Evolutionary conservation across 2,329 filamentous ascomycete genomes (phyloP).

Genomic region (Didymella keratinophila): DNA sequence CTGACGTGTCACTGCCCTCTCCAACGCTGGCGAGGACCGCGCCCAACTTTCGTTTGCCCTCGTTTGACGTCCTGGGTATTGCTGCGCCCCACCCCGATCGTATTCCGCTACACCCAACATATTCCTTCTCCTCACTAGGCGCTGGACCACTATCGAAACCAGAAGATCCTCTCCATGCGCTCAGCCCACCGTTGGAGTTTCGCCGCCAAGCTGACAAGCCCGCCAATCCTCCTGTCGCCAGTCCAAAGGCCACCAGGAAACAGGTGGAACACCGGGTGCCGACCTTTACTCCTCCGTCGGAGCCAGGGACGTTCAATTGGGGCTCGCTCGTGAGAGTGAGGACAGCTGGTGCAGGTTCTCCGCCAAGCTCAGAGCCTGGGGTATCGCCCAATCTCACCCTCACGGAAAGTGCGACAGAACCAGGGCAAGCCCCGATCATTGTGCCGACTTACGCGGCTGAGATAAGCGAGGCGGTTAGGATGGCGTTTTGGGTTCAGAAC

Average conservation of each 20-base stretch:
- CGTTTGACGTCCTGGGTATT: constrained; percentile 62
- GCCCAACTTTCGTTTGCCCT: constrained; percentile 59
- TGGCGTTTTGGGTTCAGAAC: constrained; percentile 43
- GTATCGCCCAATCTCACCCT: constrained; percentile 39
- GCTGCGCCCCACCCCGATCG: constrained; percentile 57
- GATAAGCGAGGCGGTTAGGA: constrained; percentile 32
- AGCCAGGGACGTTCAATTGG: constrained; percentile 54
- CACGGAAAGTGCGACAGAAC: constrained; percentile 30
- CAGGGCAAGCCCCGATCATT: constrained; percentile 37
- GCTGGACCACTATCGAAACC: constrained; percentile 50
- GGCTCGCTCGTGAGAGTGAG: constrained; percentile 47
- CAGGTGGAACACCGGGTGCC: constrained; percentile 49
- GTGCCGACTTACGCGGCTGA: constrained; percentile 36
- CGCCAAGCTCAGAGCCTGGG: constrained; percentile 50
- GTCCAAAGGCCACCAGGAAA: constrained; percentile 34
- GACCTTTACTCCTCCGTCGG: constrained; percentile 56
- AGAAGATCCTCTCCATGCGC: constrained; percentile 52
- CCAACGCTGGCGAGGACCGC: constrained; percentile 43
- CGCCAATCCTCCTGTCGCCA: constrained; percentile 26
- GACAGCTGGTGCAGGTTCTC: constrained; percentile 50
- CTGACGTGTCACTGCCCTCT: constrained; percentile 42
- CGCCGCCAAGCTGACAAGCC: constrained; percentile 29
- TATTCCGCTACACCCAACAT: constrained; percentile 35
- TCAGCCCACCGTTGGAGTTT: constrained; percentile 43
- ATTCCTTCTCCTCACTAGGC: constrained; percentile 45